A percentile compares a stretch with the other conserved stretches of the same genome.
Conservation (phyloP, 495 filamentous ascomycete genomes). For the Podospora pseudopauciseta region DNA sequence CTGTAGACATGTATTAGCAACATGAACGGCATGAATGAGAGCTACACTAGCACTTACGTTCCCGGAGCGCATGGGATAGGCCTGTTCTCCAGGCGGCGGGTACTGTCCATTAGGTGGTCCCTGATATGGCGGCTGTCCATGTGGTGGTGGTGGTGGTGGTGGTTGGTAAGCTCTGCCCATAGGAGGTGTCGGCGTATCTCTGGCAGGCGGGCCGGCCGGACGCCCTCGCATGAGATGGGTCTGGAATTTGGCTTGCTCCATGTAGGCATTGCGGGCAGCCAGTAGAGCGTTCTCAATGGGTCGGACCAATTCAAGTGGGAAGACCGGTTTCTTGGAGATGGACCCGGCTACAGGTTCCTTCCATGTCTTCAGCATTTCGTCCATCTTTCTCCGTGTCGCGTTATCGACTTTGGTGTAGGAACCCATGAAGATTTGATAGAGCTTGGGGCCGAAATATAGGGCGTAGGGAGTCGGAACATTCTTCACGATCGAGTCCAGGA, state of each 20-base stretch:
- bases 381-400: constrained; percentile 78
- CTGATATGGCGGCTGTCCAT: constrained; percentile 15
- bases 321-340: constrained; percentile 81
- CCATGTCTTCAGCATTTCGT: constrained; percentile 98
- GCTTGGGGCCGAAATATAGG: constrained; percentile 83
- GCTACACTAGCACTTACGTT: constrained; percentile 21
- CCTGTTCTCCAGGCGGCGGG: constrained; percentile 19
- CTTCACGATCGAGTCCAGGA: constrained; percentile 97
- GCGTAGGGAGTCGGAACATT: constrained; percentile 98
- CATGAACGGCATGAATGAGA: neutral
- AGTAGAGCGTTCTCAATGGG: constrained; percentile 92
- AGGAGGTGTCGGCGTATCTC: constrained; percentile 69
- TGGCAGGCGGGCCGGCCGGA: constrained; percentile 52
- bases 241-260: constrained; percentile 64
- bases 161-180: constrained; percentile 35
- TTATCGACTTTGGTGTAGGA: constrained; percentile 85
- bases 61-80: constrained; percentile 27
- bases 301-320: constrained; percentile 75
- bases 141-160: constrained; percentile 12
- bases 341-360: constrained; percentile 94
- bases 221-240: constrained; percentile 58
- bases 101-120: neutral
- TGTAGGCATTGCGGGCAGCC: constrained; percentile 70
- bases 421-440: constrained; percentile 93
- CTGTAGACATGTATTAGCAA: constrained; percentile 25